Conservation (phyloP, 345 rosid genomes). For the Ceriops zippeliana region DNA sequence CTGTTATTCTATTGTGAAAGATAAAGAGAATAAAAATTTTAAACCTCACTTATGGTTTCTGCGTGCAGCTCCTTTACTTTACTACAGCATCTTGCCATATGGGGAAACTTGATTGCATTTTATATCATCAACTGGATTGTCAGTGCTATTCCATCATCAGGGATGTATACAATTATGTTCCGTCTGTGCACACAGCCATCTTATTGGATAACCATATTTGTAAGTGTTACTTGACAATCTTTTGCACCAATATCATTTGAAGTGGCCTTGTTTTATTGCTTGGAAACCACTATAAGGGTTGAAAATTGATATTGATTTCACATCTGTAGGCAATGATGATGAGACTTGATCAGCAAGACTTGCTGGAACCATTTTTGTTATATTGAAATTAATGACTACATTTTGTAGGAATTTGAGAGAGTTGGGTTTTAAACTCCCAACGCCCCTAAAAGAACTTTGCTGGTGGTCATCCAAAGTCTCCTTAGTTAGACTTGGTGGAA, state of each 20-base stretch:
- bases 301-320: too few species aligned
- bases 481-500: too few species aligned
- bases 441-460: too few species aligned
- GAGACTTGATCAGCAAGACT: too few species aligned
- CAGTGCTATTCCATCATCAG: conserved; percentile 78
- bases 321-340: too few species aligned
- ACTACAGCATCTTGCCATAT: conserved; percentile 84
- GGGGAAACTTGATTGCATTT: conserved; percentile 85
- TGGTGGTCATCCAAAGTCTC: too few species aligned
- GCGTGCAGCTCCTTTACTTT: conserved; percentile 80
- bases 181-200: conserved; percentile 80
- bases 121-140: conserved; percentile 77
- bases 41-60: conserved; percentile 8
- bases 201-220: conserved; percentile 83
- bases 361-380: too few species aligned
- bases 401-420: too few species aligned
- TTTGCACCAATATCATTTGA: neutral
- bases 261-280: neutral
- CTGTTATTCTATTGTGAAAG: neutral
- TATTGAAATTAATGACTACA: too few species aligned
- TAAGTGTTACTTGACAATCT: conserved; percentile 35
- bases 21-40: neutral
- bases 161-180: conserved; percentile 95
- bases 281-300: neutral
- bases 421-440: too few species aligned